Evolutionary conservation across 306 rosid species (phyloP).

Genomic region (Vigna angularis): DNA sequence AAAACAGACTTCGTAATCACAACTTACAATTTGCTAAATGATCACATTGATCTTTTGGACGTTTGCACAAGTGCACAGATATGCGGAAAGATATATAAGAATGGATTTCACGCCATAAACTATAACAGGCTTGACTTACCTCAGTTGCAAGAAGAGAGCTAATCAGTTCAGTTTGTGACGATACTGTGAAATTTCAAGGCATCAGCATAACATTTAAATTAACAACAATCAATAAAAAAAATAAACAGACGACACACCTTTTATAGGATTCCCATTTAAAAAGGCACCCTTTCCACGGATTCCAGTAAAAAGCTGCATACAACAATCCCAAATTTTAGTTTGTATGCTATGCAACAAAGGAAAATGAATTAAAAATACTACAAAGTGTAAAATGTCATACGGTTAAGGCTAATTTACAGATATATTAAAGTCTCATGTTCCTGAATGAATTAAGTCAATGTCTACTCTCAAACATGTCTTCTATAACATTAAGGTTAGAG

Average conservation of each 20-base stretch:
- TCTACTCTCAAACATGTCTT: constrained; percentile 27
- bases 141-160: constrained; percentile 87
- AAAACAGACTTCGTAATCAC: constrained; percentile 8
- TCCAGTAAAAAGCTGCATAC: constrained; percentile 85
- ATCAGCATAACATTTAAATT: constrained; percentile 30
- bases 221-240: constrained; percentile 29
- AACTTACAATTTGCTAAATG: constrained; percentile 34
- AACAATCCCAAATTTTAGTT: constrained; percentile 41
- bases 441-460: constrained; percentile 16
- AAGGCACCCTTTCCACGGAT: constrained; percentile 84
- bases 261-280: constrained; percentile 81
- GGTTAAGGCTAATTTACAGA: constrained; percentile 36
- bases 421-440: constrained; percentile 1
- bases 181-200: constrained; percentile 66
- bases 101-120: constrained; percentile 23
- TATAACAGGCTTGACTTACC: constrained; percentile 62
- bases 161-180: constrained; percentile 80
- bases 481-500: not conserved
- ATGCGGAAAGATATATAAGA: not conserved
- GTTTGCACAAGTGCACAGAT: not conserved
- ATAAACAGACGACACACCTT: constrained; percentile 59
- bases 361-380: constrained; percentile 13
- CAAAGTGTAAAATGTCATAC: not conserved
- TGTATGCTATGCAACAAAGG: constrained; percentile 20
- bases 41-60: constrained; percentile 11